These are phyloP conservation scores for Colletotrichum sublineola DNA, from an alignment of 2,329 filamentous ascomycete genomes.

Conservation along the genomic window DNA sequence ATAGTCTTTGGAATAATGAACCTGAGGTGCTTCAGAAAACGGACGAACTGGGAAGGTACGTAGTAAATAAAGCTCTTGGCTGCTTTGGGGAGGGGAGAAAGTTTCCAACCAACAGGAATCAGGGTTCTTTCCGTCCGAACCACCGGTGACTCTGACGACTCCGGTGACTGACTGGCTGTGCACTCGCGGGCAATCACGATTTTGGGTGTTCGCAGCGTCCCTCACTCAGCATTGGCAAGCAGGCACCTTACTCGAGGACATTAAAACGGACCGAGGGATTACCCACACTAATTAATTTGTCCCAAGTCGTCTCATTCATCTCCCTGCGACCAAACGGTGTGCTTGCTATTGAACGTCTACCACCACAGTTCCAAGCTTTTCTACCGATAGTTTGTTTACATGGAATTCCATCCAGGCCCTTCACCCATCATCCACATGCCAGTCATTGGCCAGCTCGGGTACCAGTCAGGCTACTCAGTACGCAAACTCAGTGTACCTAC, in stretches of 20 bases:
- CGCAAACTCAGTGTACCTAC: no score
- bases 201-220: slow-evolving; percentile 7
- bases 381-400: no score
- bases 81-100: neutral
- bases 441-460: neutral
- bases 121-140: slow-evolving; percentile 28
- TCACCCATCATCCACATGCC: slow-evolving; percentile 11
- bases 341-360: slow-evolving; percentile 5
- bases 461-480: neutral
- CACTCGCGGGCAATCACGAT: neutral
- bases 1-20: neutral
- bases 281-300: slow-evolving; percentile 6
- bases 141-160: neutral
- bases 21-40: slow-evolving; percentile 21
- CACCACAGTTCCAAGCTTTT: slow-evolving; percentile 5
- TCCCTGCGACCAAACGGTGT: slow-evolving; percentile 15
- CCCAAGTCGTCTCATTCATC: slow-evolving; percentile 8
- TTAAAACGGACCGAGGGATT: slow-evolving; percentile 13
- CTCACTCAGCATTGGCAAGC: slow-evolving; percentile 8
- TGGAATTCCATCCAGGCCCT: neutral
- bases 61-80: neutral
- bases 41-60: slow-evolving; percentile 19
- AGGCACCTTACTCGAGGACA: slow-evolving; percentile 23
- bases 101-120: slow-evolving; percentile 5
- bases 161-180: neutral